Evolutionary conservation across 163 green algal species (phyloP).

Genomic region (Chlamydomonas reinhardtii): DNA sequence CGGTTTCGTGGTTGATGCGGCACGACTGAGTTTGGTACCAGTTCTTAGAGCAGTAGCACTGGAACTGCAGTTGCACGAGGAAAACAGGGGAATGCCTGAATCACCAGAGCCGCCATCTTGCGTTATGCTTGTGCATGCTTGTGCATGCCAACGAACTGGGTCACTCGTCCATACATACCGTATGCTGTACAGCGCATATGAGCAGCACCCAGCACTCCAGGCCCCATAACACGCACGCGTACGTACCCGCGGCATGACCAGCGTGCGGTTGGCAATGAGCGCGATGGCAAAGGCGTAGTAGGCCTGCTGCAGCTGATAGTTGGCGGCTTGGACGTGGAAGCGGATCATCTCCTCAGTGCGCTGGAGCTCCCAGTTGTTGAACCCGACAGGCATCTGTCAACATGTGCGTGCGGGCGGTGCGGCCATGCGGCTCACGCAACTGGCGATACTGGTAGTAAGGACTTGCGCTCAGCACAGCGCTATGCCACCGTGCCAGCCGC

Average conservation of each 20-base stretch:
- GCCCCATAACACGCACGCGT: background rate
- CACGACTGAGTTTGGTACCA: slow-evolving; percentile 40
- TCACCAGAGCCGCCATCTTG: too few relatives aligned
- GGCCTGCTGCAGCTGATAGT: slow-evolving; percentile 23
- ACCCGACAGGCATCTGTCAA: slow-evolving; percentile 36
- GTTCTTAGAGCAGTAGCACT: slow-evolving; percentile 47
- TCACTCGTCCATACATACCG: too few relatives aligned
- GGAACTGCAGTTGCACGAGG: slow-evolving; percentile 51
- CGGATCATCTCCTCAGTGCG: slow-evolving; percentile 60
- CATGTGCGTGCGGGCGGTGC: too few relatives aligned
- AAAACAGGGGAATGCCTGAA: too few relatives aligned
- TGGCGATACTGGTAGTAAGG: too few relatives aligned
- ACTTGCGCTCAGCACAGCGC: too few relatives aligned
- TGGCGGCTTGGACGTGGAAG: slow-evolving; percentile 54
- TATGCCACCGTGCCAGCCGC: too few relatives aligned
- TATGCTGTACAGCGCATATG: too few relatives aligned
- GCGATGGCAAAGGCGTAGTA: slow-evolving; percentile 33
- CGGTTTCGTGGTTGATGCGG: slow-evolving; percentile 28
- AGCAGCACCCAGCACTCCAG: too few relatives aligned
- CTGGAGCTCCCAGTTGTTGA: slow-evolving; percentile 13
- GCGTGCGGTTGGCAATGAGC: slow-evolving; percentile 12
- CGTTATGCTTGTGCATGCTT: too few relatives aligned
- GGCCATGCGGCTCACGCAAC: too few relatives aligned
- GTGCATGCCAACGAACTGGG: too few relatives aligned
- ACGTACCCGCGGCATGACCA: slow-evolving; percentile 34